These are phyloP conservation scores for Colletotrichum sidae DNA, from an alignment of 2,329 filamentous ascomycete species.

Conservation along the genomic window DNA sequence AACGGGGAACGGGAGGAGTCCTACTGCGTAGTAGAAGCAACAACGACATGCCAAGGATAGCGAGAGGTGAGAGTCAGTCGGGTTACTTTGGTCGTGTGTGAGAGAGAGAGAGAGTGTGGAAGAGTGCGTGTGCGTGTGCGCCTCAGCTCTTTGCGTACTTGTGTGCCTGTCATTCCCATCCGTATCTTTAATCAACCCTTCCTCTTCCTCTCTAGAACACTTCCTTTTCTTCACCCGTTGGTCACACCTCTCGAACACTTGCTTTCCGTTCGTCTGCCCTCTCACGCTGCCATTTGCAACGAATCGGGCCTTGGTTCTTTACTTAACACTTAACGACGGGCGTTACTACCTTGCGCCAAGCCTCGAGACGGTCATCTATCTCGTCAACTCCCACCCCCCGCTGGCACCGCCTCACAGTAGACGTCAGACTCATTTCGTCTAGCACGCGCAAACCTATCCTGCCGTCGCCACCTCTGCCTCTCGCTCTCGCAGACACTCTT, in stretches of 20 bases:
- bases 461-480: too few species aligned
- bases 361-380: slow-evolving; percentile 3
- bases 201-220: slow-evolving; percentile 1
- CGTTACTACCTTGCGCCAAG: slow-evolving; percentile 20
- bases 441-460: not conserved
- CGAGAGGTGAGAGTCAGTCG: slow-evolving; percentile 27
- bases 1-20: not conserved
- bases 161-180: not conserved
- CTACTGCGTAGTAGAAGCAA: not conserved
- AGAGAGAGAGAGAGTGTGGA: not conserved
- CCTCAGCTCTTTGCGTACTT: slow-evolving; percentile 19
- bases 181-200: slow-evolving; percentile 19
- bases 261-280: not conserved
- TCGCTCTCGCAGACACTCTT: slow-evolving; percentile 2
- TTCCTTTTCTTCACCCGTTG: slow-evolving; percentile 9
- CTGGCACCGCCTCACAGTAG: slow-evolving; percentile 21
- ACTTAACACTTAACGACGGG: not conserved
- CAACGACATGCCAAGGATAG: slow-evolving; percentile 26
- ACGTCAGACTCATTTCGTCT: slow-evolving; percentile 14
- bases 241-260: slow-evolving; percentile 14
- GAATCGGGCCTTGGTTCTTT: slow-evolving; percentile 1
- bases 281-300: not conserved
- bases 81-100: not conserved
- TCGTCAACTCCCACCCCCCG: slow-evolving; percentile 13
- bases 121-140: slow-evolving; percentile 5